Evolutionary conservation across 2,329 filamentous ascomycete genomes (phyloP), one percentile per base, ranked within the genome.

Genomic region (Aureobasidium pullulans): DNA sequence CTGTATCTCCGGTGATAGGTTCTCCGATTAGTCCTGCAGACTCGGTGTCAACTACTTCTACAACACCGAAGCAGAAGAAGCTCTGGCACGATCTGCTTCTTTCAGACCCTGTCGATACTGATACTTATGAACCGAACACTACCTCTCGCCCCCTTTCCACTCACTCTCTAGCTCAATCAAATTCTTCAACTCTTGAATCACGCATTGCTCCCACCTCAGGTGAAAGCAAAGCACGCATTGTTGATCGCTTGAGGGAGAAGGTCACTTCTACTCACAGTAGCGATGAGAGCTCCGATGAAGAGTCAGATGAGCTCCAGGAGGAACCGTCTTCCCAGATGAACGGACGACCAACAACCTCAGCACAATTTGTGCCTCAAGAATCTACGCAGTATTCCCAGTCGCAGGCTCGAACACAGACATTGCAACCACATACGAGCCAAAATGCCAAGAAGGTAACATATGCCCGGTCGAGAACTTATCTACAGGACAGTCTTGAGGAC

Each of bases 401-500:
- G 8, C 44, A 59, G 7, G n/a, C n/a, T 16, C 56, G 23, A 16
- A 4, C 29, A 37, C 52, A 29, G 34, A 13, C n/a, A 47, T 23
- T 46, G 40, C 37, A 37, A 11, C 39, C 57, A 39, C 49, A 37
- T 6, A 36, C 40, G 32, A 59, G 60, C 29, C 57, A 61, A 63
- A 63, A 23, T 40, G 63, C 61, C 59, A 71, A 76, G 4, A 80
- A 73, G 64, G 71, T 82, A 44, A 87, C 84, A 2, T 87, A 87
- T 68, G 80, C 81, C 13, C 78, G 78, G 39, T 76, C 81, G 63
- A 77, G 84, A 47, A 84, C 83, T 1, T 83, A 84, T 62, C 70
- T 85, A n/a, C 76, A 79, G 63, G 82, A 75, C 46, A 75, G 72
- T 31, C 65, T 76, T 3, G 76, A 79, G 60, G 68, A 70, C 36